Conservation (phyloP, 169 alveolate species). For the Cryptosporidium sp. region DNA sequence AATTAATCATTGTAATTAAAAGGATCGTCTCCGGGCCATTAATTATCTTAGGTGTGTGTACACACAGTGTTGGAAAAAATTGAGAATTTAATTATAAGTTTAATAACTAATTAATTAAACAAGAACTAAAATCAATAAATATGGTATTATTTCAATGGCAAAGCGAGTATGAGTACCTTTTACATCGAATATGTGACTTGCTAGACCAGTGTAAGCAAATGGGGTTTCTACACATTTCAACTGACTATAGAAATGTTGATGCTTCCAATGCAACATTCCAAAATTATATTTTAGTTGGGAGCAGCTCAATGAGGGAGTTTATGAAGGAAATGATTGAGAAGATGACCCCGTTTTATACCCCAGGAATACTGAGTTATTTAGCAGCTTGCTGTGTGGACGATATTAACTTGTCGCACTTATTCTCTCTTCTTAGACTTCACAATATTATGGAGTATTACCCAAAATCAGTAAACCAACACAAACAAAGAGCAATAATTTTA, state of each 20-base stretch:
- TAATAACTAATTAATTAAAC: neutral
- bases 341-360: slow-evolving; percentile 50
- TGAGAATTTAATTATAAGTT: neutral
- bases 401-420: slow-evolving; percentile 52
- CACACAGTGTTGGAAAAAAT: neutral
- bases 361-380: slow-evolving; percentile 70
- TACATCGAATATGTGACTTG: slow-evolving; percentile 66
- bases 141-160: slow-evolving; percentile 75
- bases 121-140: neutral
- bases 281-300: slow-evolving; percentile 54
- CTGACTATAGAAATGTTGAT: slow-evolving; percentile 44
- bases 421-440: slow-evolving; percentile 52
- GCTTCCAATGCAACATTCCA: slow-evolving; percentile 38
- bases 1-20: too few relatives aligned
- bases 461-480: slow-evolving; percentile 27
- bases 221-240: slow-evolving; percentile 58
- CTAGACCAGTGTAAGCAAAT: slow-evolving; percentile 69
- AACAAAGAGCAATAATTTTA: slow-evolving; percentile 43
- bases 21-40: slow-evolving; percentile 7
- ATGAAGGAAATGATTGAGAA: slow-evolving; percentile 45
- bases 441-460: slow-evolving; percentile 64
- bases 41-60: slow-evolving; percentile 24
- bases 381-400: slow-evolving; percentile 73
- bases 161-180: slow-evolving; percentile 69
- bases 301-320: slow-evolving; percentile 54